Evolutionary conservation across 345 rosid species (phyloP), one percentile per base, ranked within the genome.

Genomic region (Garcia nutans): DNA sequence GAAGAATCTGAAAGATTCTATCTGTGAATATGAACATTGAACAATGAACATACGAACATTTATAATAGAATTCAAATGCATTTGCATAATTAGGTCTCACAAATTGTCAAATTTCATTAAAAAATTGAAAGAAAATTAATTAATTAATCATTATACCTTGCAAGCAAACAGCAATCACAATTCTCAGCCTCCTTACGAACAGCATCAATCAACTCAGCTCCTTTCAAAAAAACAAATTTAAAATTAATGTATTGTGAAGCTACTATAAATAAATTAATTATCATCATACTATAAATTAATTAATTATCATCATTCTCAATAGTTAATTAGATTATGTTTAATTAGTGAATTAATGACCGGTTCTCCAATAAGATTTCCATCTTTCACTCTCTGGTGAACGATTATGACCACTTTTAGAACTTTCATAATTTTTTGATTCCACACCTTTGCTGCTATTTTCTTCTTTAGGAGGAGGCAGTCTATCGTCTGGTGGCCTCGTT

Each of bases 151-250:
- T n/a, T n/a, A 2, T 33, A 33, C 98, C 98, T 91, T 94, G 98
- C 79, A 94, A n/a, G n/a, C n/a, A n/a, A n/a, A n/a, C n/a, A 84
- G 88, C 98, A 94, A 84, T 94, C 98, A 61, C 98, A 94, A 76
- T 94, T 94, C 91, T 94, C 98, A 11, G 97, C 94, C 77, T 94
- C 98, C 75, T 94, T 94, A 45, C 98, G 98, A 83, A 94, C 98
- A 41, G 98, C 69, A 73, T 94, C 98, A 42, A 94, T 94, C 74
- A 94, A 85, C 75, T 94, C 97, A 7, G 98, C 98, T 64, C 98
- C 98, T n/a, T n/a, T n/a, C n/a, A n/a, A n/a, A n/a, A n/a, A n/a
- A n/a, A n/a, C n/a, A n/a, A n/a, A n/a, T n/a, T n/a, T n/a, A n/a
- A n/a, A n/a, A n/a, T n/a, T n/a, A n/a, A n/a, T n/a, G n/a, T n/a